phyloP scores from a whole-genome alignment of 495 filamentous ascomycete species.

The Aspergillus heteromorphus region DNA sequence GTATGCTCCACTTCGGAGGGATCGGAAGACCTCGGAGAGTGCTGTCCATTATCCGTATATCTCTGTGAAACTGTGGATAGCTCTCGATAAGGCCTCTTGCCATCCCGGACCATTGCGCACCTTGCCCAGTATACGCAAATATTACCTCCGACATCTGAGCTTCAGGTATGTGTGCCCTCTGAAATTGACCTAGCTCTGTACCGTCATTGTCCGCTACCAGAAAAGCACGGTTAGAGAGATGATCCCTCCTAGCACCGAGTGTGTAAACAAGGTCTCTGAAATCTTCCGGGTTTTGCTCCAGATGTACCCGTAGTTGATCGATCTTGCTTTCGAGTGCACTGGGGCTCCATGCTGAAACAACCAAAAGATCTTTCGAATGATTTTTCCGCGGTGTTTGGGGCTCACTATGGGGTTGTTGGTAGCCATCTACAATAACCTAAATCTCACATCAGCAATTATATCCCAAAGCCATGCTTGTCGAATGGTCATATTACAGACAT shows the following conservation, averaged over 20 bases:
- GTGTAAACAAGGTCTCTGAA: background rate
- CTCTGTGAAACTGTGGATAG: background rate
- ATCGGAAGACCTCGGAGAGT: conserved; percentile 1
- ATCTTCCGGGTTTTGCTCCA: background rate
- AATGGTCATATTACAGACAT: background rate
- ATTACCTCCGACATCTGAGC: background rate
- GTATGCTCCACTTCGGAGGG: conserved; percentile 13
- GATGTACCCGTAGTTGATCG: background rate
- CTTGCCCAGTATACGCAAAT: conserved; percentile 26
- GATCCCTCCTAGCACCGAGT: background rate
- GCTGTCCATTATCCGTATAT: conserved; percentile 6
- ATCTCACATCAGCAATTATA: background rate
- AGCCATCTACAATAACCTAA: background rate
- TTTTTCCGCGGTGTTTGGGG: background rate
- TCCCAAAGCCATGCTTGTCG: background rate
- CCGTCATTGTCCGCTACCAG: background rate
- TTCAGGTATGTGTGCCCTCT: background rate
- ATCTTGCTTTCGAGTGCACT: background rate
- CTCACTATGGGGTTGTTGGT: background rate
- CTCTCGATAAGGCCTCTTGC: conserved; percentile 10
- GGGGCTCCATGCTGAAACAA: background rate
- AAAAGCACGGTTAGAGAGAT: background rate
- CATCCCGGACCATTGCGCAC: conserved; percentile 26
- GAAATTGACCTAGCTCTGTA: background rate
- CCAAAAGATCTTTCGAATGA: background rate